Evolutionary conservation across 345 rosid species (phyloP), one percentile per base, ranked within the genome.

Genomic region (Salix dunnii): DNA sequence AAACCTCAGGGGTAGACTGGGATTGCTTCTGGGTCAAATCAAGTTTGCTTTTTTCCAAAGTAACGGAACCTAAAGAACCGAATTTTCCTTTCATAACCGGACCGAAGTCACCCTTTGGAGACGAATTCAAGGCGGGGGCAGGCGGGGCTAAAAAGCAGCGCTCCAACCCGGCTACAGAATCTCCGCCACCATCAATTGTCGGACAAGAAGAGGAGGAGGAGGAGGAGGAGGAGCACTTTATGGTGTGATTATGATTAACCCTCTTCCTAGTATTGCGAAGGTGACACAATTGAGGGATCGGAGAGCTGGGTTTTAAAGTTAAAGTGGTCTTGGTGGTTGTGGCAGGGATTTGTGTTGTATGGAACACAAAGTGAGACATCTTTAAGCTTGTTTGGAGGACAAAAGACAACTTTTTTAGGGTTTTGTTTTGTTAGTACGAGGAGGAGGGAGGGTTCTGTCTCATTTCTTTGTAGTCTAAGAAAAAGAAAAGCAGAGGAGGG

Each of bases 41-140:
- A 25, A 93, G 90, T 81, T 93, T 96, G 78, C 94, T 94, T 72
- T 93, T 96, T 82, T 96, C 96, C 84, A 96, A 83, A 35, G 99
- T 96, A 9, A 91, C 96, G 40, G 96, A 89, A 70, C 97, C 97
- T 11, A 85, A 58, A 0, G 98, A 85, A 17, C 98, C 96, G 51
- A 49, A 85, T 72, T 87, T 74, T 25, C 91, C 91, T 83, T 90
- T 93, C 97, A 96, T 96, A 68, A 86, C 82, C 18, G 97, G 96
- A n/a, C 89, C 90, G 46, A 73, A 77, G 75, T 81, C 89, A 10
- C 78, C 77, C 20, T 38, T 72, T 72, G 84, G 82, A 75, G 80
- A 73, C 2, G 80, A 79, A 4, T 21, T 68, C 48, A 81, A 69
- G 74, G 81, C 21, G 51, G 70, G 5, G 58, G 76, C 78, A 25